Evolutionary conservation across 257 asterid species (phyloP), one percentile per base, ranked within the genome.

Genomic region (Solanum virginianum): DNA sequence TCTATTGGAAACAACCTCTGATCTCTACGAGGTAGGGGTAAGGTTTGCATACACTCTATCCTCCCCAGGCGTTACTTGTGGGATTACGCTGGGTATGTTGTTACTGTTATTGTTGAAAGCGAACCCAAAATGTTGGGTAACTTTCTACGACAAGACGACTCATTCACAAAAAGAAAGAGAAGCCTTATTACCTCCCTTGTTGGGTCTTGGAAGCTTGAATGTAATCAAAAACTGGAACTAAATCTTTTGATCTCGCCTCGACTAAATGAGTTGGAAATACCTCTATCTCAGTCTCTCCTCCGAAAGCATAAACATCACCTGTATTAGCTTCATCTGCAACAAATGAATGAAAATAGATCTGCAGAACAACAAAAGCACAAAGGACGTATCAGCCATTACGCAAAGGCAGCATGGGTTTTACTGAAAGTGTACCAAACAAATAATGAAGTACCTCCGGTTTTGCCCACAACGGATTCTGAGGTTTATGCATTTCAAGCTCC

Each of bases 221-320:
- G 85, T 87, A 89, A 88, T 94, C 92, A 83, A 89, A 92, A 90
- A 92, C 93, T 5, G 99, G 98, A 88, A 95, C 92, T 84, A 92
- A 85, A 88, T 89, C 95, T 87, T 90, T 94, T n/a, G 97, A 89
- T 89, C 97, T 91, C 18, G 92, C 90, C 91, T 92, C 98, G 16
- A 96, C 89, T 85, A 57, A 86, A 57, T 89, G 93, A 77, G 83
- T 86, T 18, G 95, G 90, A 63, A 93, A 81, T 86, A 86, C 90
- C 91, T 96, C 99, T 36, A 96, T 90, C 92, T 94, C 98, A 81
- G 88, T 74, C 91, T 96, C 99, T 84, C 98, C 98, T 85, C 86
- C 89, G 79, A 75, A 74, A 82, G 82, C 85, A 88, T 75, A 88
- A 60, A 84, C 91, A 24, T 89, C 92, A 9, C 85, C 89, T 70